A percentile compares a stretch with the other conserved stretches of the same genome.
Conservation (phyloP, 768 basidiomycete species). For the Trametes gibbosa region DNA sequence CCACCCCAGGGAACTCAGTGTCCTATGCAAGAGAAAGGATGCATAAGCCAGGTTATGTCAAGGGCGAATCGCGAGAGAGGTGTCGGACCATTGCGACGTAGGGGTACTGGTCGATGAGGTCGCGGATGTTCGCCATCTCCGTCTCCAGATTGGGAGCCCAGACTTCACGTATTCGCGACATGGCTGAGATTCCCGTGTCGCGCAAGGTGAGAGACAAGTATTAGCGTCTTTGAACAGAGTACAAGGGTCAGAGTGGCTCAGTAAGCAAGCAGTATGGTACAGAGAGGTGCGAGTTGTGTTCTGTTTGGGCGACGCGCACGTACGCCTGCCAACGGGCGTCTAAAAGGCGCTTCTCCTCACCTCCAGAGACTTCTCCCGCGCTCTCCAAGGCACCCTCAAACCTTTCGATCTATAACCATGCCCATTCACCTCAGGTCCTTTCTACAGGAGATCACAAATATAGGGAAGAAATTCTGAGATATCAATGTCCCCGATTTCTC, state of each 20-base stretch:
- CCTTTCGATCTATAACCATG: too few species aligned
- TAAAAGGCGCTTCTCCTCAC: background rate
- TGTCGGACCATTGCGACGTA: slow-evolving; percentile 87
- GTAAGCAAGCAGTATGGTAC: background rate
- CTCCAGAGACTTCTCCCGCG: background rate
- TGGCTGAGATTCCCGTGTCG: slow-evolving; percentile 22
- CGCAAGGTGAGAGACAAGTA: background rate
- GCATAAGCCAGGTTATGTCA: slow-evolving; percentile 19
- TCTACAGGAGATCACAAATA: too few species aligned
- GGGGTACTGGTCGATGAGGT: slow-evolving; percentile 85
- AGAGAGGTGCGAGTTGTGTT: slow-evolving; percentile 8
- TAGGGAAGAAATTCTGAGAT: too few species aligned
- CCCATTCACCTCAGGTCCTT: too few species aligned
- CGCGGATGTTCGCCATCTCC: slow-evolving; percentile 88
- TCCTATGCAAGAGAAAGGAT: slow-evolving; percentile 54
- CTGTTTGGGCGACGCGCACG: slow-evolving; percentile 10
- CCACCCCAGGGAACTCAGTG: slow-evolving; percentile 98
- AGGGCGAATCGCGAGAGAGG: slow-evolving; percentile 18
- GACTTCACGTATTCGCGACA: slow-evolving; percentile 91
- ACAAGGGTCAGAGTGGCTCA: slow-evolving; percentile 1
- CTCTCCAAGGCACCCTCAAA: too few species aligned
- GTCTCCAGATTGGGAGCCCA: slow-evolving; percentile 92
- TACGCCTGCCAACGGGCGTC: background rate
- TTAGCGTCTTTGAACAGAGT: background rate
- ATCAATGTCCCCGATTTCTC: too few species aligned